These are phyloP conservation scores for Nelumbo lutea DNA, from an alignment of 164 flowering plant species.

Conservation along the genomic window DNA sequence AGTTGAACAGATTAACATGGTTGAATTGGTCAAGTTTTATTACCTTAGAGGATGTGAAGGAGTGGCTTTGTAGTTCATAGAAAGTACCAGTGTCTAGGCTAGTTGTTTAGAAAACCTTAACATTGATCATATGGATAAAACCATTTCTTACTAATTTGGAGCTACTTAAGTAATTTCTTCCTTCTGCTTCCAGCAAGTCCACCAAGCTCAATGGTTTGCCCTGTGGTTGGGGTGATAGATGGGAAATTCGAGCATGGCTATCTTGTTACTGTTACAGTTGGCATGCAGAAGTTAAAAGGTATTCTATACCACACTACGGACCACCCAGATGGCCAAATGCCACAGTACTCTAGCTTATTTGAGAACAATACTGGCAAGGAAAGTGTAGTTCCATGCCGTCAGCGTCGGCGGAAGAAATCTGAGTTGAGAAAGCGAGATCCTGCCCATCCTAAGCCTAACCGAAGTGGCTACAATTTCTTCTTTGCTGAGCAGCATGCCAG, in stretches of 20 bases:
- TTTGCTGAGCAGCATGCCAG: constrained; percentile 90
- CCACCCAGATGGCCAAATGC: constrained; percentile 12
- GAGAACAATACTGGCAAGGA: constrained; percentile 10
- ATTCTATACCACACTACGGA: constrained; percentile 68
- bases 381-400: constrained; percentile 32
- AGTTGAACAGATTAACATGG: too few relatives aligned
- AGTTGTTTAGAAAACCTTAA: neutral
- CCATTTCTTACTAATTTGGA: neutral
- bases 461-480: constrained; percentile 30
- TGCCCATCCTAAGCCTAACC: constrained; percentile 86
- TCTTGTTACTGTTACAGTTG: constrained; percentile 62
- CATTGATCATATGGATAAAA: neutral
- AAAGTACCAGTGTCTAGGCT: neutral
- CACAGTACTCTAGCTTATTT: constrained; percentile 7
- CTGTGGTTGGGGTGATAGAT: constrained; percentile 68
- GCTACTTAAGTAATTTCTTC: neutral
- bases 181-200: constrained; percentile 25
- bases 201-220: constrained; percentile 22
- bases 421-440: constrained; percentile 87
- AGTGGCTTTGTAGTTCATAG: neutral
- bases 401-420: constrained; percentile 76
- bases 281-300: constrained; percentile 65
- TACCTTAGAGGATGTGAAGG: too few relatives aligned
- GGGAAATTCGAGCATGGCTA: constrained; percentile 80
- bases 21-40: too few relatives aligned